Evolutionary conservation across 495 filamentous ascomycete genomes (phyloP).

Genomic region (Haplographium delicatum): DNA sequence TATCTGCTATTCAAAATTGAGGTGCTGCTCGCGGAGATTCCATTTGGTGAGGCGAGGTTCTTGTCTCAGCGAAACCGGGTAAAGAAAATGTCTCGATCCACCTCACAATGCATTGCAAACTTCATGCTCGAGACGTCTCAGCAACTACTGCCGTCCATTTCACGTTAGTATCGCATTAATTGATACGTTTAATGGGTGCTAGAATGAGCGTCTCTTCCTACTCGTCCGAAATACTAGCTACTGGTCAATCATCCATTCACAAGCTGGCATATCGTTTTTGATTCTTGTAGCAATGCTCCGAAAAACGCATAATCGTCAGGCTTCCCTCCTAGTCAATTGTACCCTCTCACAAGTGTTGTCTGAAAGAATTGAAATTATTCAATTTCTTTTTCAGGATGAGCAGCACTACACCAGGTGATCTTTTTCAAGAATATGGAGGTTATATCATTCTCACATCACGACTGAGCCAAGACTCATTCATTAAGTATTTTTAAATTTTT

Average conservation of each 20-base stretch:
- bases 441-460: not conserved
- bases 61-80: not conserved
- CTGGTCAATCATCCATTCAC: not conserved
- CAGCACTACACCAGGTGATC: not conserved
- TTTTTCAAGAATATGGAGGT: not conserved
- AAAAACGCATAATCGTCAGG: too few relatives aligned
- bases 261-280: not conserved
- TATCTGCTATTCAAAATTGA: too few relatives aligned
- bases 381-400: not conserved
- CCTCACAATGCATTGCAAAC: not conserved
- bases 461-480: not conserved
- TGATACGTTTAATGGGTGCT: not conserved
- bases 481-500: not conserved
- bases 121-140: constrained; percentile 2
- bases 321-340: too few relatives aligned
- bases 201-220: not conserved
- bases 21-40: too few relatives aligned
- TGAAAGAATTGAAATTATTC: not conserved
- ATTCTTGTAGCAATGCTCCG: too few relatives aligned
- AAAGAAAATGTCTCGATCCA: not conserved
- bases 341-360: too few relatives aligned
- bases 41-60: too few relatives aligned
- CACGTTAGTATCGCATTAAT: not conserved
- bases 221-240: not conserved
- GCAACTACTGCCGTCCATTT: not conserved